Evolutionary conservation across 306 rosid genomes (phyloP), one percentile per base, ranked within the genome.

Genomic region (Vigna nakashimae): DNA sequence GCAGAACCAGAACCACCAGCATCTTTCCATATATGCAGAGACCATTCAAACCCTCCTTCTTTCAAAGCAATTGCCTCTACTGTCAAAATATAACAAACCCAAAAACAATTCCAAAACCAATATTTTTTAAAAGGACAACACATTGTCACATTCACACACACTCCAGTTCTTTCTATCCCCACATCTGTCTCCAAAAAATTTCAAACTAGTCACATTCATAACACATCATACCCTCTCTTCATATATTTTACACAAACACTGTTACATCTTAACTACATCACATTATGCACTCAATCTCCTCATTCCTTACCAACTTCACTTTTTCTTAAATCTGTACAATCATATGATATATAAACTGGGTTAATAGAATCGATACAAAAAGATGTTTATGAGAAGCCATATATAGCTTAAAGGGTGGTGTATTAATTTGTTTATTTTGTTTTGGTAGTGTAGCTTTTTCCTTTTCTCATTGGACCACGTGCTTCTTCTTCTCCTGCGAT

Each of bases 1-100:
- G 24, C 74, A 81, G 74, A 49, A 55, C 26, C 76, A 78, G 66
- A 59, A 59, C 43, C 71, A 65, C 51, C 86, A 81, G 88, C 91
- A 88, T 88, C 89, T 90, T 90, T 84, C 96, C 87, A 70, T 49
- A 79, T 88, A 57, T 78, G 91, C 88, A 86, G 86, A 83, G 88
- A 90, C 89, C 91, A 85, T 88, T 87, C 88, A 90, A 83, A 77
- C 85, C 85, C 80, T 86, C 57, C n/a, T 20, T 7, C 50, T 60
- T 36, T 72, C 11, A 80, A 50, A 30, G 16, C 10, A 65, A 82
- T 71, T 74, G n/a, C 79, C n/a, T 53, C 5, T 59, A 20, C 34
- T 65, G 13, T 65, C 13, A 28, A 58, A 43, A 53, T 18, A 20
- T 42, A 42, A 66, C 71, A 42, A 42, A 66, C 71, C 4, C 13